Percentiles rank a stretch among this genome's conserved stretches.
Conservation (phyloP, 768 basidiomycete genomes). For the Amanita inopinata region DNA sequence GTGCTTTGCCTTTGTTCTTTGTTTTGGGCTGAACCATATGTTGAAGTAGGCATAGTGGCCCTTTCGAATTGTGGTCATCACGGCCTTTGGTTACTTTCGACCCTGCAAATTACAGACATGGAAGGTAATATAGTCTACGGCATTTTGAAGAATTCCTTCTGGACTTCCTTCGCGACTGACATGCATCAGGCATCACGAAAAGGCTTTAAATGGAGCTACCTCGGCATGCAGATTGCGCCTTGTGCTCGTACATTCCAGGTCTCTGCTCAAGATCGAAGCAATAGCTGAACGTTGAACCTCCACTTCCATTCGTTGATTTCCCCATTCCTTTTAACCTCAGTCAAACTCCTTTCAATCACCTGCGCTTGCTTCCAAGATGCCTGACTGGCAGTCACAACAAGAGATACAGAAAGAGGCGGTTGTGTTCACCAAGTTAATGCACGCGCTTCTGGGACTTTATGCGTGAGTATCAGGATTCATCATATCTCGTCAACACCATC, state of each 20-base stretch:
- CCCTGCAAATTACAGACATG: too few relatives aligned
- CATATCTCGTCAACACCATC: too few relatives aligned
- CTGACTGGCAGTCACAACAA: slow-evolving; percentile 42
- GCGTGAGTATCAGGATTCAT: too few relatives aligned
- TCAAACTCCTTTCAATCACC: slow-evolving; percentile 4
- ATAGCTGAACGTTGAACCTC: background rate
- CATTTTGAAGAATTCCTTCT: background rate
- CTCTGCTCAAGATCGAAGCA: background rate
- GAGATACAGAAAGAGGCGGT: slow-evolving; percentile 38
- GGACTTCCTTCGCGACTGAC: slow-evolving; percentile 2
- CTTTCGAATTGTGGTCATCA: background rate
- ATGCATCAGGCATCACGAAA: slow-evolving; percentile 1
- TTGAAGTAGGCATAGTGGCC: background rate
- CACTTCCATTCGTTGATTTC: background rate
- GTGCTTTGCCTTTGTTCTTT: too few relatives aligned
- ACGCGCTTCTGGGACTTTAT: slow-evolving; percentile 49
- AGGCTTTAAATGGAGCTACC: background rate
- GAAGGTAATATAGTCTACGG: too few relatives aligned
- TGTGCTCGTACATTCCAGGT: background rate
- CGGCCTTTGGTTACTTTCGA: background rate
- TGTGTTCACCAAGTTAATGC: slow-evolving; percentile 43
- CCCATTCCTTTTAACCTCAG: background rate
- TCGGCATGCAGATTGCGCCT: background rate
- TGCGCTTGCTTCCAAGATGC: slow-evolving; percentile 22
- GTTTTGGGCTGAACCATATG: too few relatives aligned